Evolutionary conservation across 2,329 filamentous ascomycete species (phyloP).

Genomic region (Apiospora pterosperma): DNA sequence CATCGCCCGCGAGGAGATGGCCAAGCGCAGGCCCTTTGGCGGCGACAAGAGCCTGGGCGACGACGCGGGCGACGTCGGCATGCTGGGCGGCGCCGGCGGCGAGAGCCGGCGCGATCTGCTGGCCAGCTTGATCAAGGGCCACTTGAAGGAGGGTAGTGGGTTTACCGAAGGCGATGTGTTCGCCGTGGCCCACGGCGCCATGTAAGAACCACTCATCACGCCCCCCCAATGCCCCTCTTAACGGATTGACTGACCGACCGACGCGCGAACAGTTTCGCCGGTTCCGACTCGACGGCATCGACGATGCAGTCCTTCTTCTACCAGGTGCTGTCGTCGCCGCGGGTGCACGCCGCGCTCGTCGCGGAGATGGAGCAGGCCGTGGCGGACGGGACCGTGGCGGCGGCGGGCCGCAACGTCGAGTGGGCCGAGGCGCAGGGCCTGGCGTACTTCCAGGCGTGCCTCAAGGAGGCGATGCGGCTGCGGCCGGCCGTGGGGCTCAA

Average conservation of each 20-base stretch:
- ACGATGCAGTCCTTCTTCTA: constrained; percentile 57
- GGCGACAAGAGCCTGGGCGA: constrained; percentile 36
- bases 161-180: constrained; percentile 53
- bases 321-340: constrained; percentile 41
- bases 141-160: constrained; percentile 44
- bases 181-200: constrained; percentile 54
- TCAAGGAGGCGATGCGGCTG: constrained; percentile 54
- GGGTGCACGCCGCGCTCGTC: constrained; percentile 36
- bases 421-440: constrained; percentile 47
- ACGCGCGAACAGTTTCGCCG: constrained; percentile 43
- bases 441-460: constrained; percentile 53
- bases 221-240: not conserved
- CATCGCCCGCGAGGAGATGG: constrained; percentile 49
- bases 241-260: not conserved
- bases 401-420: constrained; percentile 40
- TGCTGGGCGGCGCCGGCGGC: constrained; percentile 13
- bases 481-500: constrained; percentile 53
- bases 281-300: constrained; percentile 58
- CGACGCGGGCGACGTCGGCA: constrained; percentile 20
- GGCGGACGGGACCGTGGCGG: constrained; percentile 28
- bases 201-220: constrained; percentile 33
- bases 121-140: constrained; percentile 48
- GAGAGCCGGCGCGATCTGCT: constrained; percentile 48
- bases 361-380: constrained; percentile 43
- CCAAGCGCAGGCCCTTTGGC: constrained; percentile 41